A percentile compares a stretch with the other conserved stretches of the same genome.
Evolutionary conservation across 176 grass and related monocot species (phyloP).

Genomic region (Chloris gayana): DNA sequence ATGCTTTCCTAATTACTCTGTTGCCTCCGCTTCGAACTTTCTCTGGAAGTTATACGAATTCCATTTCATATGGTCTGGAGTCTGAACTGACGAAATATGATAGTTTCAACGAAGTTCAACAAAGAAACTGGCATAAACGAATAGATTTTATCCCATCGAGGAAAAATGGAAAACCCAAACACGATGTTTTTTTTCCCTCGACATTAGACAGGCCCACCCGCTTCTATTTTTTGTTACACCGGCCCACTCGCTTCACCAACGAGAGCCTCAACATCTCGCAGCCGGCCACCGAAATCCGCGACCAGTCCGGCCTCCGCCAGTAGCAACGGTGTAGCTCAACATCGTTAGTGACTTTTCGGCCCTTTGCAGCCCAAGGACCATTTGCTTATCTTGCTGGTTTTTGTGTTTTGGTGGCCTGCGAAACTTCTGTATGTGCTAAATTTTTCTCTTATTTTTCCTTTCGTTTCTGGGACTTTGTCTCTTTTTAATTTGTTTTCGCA

Average conservation of each 20-base stretch:
- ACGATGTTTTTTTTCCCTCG: no score
- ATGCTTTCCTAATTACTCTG: constrained; percentile 2
- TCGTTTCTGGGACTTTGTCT: no score
- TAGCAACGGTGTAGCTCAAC: not conserved
- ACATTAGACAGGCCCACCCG: no score
- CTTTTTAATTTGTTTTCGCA: no score
- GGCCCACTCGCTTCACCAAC: no score
- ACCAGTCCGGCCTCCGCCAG: not conserved
- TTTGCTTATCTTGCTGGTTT: not conserved
- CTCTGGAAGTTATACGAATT: not conserved
- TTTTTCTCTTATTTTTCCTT: no score
- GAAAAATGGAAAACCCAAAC: not conserved
- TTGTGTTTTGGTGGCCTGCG: no score
- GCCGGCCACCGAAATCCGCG: no score
- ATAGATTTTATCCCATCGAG: not conserved
- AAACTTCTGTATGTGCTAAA: no score
- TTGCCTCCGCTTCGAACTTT: not conserved
- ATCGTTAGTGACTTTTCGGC: not conserved
- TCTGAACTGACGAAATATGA: not conserved
- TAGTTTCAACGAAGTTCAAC: not conserved
- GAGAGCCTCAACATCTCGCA: no score
- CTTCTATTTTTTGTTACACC: no score
- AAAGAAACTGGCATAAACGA: not conserved
- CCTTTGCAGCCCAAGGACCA: no score
- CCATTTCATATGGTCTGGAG: not conserved